phyloP scores from a whole-genome alignment of 495 filamentous ascomycete species.

The Xylona heveae region DNA sequence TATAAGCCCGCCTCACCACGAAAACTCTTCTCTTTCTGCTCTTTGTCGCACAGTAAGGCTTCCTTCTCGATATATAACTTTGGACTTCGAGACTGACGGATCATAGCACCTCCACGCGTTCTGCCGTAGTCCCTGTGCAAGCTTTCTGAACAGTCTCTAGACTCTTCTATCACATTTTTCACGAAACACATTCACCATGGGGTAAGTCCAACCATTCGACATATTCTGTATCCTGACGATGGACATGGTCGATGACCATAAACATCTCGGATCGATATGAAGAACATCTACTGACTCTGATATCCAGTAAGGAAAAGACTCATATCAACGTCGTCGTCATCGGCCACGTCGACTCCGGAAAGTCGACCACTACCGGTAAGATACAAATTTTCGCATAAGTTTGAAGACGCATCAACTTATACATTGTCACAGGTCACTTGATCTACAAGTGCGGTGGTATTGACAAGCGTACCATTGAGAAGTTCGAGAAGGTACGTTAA shows the following conservation, averaged over 20 bases:
- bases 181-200: slow-evolving; percentile 26
- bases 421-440: slow-evolving; percentile 45
- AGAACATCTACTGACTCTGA: slow-evolving; percentile 1
- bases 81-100: no score
- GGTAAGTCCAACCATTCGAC: slow-evolving; percentile 17
- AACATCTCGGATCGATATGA: background rate
- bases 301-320: slow-evolving; percentile 59
- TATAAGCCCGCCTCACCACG: no score
- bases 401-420: slow-evolving; percentile 11
- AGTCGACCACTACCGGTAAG: slow-evolving; percentile 87
- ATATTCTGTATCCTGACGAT: slow-evolving; percentile 1
- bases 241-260: slow-evolving; percentile 4
- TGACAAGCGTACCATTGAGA: slow-evolving; percentile 99
- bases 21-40: no score
- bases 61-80: no score
- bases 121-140: no score
- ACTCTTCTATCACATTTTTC: no score
- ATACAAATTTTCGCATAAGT: slow-evolving; percentile 4
- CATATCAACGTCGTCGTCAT: slow-evolving; percentile 98
- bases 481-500: slow-evolving; percentile 93
- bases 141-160: no score
- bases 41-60: no score
- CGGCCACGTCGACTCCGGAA: slow-evolving; percentile 99
- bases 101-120: no score
- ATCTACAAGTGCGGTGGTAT: slow-evolving; percentile 99